Conservation (phyloP, 768 basidiomycete genomes). For the Lactarius indigo region DNA sequence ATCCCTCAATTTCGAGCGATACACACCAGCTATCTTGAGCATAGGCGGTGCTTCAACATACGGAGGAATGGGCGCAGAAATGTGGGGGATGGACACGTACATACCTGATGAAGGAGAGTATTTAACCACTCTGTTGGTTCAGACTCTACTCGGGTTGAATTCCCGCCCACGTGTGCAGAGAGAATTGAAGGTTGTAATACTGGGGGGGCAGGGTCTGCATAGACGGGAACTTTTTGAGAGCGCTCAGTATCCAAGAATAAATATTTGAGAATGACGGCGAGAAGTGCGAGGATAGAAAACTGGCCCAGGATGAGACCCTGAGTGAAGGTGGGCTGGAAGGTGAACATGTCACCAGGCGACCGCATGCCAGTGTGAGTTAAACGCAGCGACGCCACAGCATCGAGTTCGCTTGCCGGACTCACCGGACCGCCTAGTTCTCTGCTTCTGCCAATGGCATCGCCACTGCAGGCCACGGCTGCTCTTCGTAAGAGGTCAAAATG, state of each 20-base stretch:
- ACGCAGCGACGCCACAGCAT: background rate
- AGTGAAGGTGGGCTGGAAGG: slow-evolving; percentile 86
- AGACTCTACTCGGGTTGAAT: slow-evolving; percentile 32
- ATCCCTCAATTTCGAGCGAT: slow-evolving; percentile 72
- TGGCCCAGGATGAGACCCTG: slow-evolving; percentile 94
- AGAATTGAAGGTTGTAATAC: slow-evolving; percentile 2
- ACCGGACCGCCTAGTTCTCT: background rate
- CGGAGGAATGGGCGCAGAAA: background rate
- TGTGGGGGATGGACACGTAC: slow-evolving; percentile 24
- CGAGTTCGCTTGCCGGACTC: background rate
- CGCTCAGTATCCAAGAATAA: slow-evolving; percentile 84
- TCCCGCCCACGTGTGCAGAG: slow-evolving; percentile 1
- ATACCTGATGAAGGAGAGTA: slow-evolving; percentile 73
- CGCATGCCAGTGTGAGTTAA: slow-evolving; percentile 3
- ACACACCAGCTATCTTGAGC: slow-evolving; percentile 58
- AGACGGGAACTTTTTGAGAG: slow-evolving; percentile 52
- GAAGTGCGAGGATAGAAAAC: slow-evolving; percentile 75
- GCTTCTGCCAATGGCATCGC: background rate
- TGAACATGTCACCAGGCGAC: slow-evolving; percentile 56
- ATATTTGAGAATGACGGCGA: slow-evolving; percentile 84
- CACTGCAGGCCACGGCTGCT: slow-evolving; percentile 33
- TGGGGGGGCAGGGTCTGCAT: slow-evolving; percentile 8
- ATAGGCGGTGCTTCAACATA: background rate
- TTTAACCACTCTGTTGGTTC: slow-evolving; percentile 96
- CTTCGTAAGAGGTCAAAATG: slow-evolving; percentile 78